Conservation (phyloP, 202 grass and related monocot species). For the Musa balbisiana region DNA sequence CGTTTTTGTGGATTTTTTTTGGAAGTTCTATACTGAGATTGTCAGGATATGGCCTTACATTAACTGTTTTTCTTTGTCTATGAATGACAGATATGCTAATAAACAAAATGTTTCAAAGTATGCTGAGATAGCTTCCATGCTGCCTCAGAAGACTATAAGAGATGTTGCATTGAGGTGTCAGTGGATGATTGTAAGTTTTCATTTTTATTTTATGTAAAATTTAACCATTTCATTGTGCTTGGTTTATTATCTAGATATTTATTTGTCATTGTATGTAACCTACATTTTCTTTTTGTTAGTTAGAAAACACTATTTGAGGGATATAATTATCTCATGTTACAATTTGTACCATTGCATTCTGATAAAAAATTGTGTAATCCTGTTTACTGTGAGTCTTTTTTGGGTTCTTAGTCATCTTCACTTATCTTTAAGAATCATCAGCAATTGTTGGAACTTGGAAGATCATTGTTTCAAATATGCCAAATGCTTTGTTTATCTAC, state of each 20-base stretch:
- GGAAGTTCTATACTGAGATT: neutral
- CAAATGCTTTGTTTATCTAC: too few relatives aligned
- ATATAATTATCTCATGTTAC: too few relatives aligned
- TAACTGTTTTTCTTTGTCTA: conserved; percentile 3
- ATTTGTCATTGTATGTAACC: too few relatives aligned
- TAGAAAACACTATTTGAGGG: too few relatives aligned
- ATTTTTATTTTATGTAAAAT: neutral
- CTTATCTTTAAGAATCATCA: too few relatives aligned
- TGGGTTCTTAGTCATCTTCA: too few relatives aligned
- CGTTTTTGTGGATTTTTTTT: neutral
- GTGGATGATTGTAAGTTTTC: conserved; percentile 60
- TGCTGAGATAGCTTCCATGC: conserved; percentile 80
- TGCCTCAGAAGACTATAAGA: conserved; percentile 81
- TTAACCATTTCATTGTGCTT: neutral
- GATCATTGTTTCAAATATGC: too few relatives aligned
- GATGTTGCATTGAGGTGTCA: conserved; percentile 89
- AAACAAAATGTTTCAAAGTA: conserved; percentile 76
- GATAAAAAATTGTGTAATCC: too few relatives aligned
- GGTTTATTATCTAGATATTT: neutral
- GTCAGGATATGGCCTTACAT: neutral
- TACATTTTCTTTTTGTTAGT: too few relatives aligned
- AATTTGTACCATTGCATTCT: too few relatives aligned
- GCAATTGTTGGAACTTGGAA: too few relatives aligned
- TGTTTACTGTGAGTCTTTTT: too few relatives aligned
- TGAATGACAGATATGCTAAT: conserved; percentile 41